A percentile compares a stretch with the other conserved stretches of the same genome.
phyloP scores from a whole-genome alignment of 2,329 filamentous ascomycete genomes.

The Cryphonectria japonica region DNA sequence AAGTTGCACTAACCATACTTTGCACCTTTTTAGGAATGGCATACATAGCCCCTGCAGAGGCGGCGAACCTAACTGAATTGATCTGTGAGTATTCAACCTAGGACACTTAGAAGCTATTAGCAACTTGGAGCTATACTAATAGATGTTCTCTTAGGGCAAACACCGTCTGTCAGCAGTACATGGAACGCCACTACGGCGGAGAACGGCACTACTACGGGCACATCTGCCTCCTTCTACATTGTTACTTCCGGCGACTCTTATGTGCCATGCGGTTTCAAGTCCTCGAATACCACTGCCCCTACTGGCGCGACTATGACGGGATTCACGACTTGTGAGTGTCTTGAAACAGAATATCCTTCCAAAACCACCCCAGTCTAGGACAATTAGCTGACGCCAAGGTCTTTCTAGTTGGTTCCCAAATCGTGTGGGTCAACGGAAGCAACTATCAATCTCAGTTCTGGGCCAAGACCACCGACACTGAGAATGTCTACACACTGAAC shows the following conservation, averaged over 20 bases:
- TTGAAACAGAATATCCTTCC: background rate
- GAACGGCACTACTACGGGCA: background rate
- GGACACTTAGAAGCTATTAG: too few relatives aligned
- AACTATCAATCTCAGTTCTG: constrained; percentile 26
- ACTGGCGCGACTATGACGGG: constrained; percentile 15
- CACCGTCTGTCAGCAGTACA: constrained; percentile 4
- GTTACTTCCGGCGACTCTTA: constrained; percentile 11
- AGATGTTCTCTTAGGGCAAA: background rate
- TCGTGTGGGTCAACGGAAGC: constrained; percentile 18
- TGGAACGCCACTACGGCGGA: constrained; percentile 19
- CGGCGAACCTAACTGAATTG: constrained; percentile 19
- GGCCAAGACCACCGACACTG: constrained; percentile 18
- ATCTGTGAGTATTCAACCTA: constrained; percentile 11
- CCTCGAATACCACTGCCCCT: constrained; percentile 11
- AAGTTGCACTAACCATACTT: background rate
- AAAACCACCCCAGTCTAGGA: background rate
- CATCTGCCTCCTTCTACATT: constrained; percentile 19
- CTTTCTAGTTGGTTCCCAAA: background rate
- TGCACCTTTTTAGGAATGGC: constrained; percentile 10
- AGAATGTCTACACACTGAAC: constrained; percentile 17
- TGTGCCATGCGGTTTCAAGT: constrained; percentile 18
- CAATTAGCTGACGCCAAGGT: background rate
- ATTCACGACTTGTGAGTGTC: constrained; percentile 18
- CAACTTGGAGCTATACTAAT: background rate
- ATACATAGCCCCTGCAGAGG: constrained; percentile 13